These are phyloP conservation scores for Candida stauntonica DNA, from an alignment of 805 yeast species.

Conservation along the genomic window DNA sequence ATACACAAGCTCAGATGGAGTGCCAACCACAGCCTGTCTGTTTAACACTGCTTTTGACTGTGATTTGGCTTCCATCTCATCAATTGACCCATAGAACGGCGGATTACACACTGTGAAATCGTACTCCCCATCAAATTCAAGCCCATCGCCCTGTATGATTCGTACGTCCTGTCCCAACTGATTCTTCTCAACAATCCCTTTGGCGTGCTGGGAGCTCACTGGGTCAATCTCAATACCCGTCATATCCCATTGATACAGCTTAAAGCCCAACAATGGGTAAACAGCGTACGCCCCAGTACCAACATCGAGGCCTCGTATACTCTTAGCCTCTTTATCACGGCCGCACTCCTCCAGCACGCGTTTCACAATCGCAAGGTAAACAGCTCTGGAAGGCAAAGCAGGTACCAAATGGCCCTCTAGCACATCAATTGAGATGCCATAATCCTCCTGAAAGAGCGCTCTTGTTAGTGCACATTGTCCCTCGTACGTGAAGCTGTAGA, in stretches of 20 bases:
- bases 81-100: slow-evolving; percentile 40
- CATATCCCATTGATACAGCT: slow-evolving; percentile 27
- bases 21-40: slow-evolving; percentile 29
- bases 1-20: slow-evolving; percentile 35
- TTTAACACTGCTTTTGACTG: slow-evolving; percentile 24
- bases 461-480: slow-evolving; percentile 20
- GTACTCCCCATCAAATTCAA: slow-evolving; percentile 12
- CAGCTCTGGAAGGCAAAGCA: slow-evolving; percentile 16
- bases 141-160: slow-evolving; percentile 15
- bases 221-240: slow-evolving; percentile 41
- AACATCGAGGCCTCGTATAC: slow-evolving; percentile 37
- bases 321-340: not conserved
- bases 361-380: slow-evolving; percentile 10
- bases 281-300: slow-evolving; percentile 49
- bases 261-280: slow-evolving; percentile 39
- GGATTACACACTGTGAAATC: slow-evolving; percentile 47
- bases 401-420: slow-evolving; percentile 18
- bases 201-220: slow-evolving; percentile 30
- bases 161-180: slow-evolving; percentile 11
- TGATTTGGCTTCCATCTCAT: slow-evolving; percentile 29
- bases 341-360: slow-evolving; percentile 13
- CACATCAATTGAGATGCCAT: slow-evolving; percentile 5
- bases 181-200: slow-evolving; percentile 28
- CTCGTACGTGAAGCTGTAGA: slow-evolving; percentile 7
- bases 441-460: slow-evolving; percentile 12